Conservation (phyloP, 2,329 filamentous ascomycete genomes). For the Neocucurbitaria cava region DNA sequence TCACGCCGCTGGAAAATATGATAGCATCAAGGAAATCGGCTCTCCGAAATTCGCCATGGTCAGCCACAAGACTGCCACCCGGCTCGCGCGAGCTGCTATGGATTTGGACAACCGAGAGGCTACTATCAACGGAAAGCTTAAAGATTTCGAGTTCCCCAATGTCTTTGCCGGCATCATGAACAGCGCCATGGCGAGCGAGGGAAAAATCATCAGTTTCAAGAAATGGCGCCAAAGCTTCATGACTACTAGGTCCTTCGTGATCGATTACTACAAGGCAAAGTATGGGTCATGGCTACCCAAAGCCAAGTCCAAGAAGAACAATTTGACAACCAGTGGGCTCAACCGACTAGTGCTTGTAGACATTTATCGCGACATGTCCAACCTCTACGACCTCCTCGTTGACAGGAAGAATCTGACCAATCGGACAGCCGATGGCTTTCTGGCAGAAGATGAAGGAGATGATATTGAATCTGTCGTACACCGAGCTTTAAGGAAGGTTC, state of each 20-base stretch:
- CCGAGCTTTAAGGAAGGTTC: slow-evolving; percentile 75
- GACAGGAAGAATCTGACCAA: slow-evolving; percentile 81
- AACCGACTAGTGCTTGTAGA: slow-evolving; percentile 83
- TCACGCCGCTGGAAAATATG: slow-evolving; percentile 84
- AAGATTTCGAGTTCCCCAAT: slow-evolving; percentile 89
- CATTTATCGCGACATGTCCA: slow-evolving; percentile 84
- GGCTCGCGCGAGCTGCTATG: slow-evolving; percentile 81
- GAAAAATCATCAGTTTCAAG: slow-evolving; percentile 81
- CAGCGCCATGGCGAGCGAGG: slow-evolving; percentile 78
- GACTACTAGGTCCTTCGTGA: slow-evolving; percentile 75
- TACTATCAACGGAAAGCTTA: slow-evolving; percentile 74
- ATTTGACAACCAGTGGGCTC: slow-evolving; percentile 82
- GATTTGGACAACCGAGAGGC: slow-evolving; percentile 77
- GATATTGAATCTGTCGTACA: slow-evolving; percentile 65
- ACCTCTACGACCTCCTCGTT: slow-evolving; percentile 86
- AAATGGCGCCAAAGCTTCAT: slow-evolving; percentile 79
- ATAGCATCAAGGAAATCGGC: slow-evolving; percentile 73
- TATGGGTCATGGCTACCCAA: slow-evolving; percentile 89
- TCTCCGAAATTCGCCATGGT: slow-evolving; percentile 75
- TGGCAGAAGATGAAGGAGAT: slow-evolving; percentile 61
- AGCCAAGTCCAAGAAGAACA: slow-evolving; percentile 89
- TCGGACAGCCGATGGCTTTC: slow-evolving; percentile 73
- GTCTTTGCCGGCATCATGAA: slow-evolving; percentile 88
- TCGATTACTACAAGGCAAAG: slow-evolving; percentile 71
- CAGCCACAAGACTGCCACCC: slow-evolving; percentile 73